These are phyloP conservation scores for Megacollybia marginata DNA, from an alignment of 768 basidiomycete species.

Conservation along the genomic window DNA sequence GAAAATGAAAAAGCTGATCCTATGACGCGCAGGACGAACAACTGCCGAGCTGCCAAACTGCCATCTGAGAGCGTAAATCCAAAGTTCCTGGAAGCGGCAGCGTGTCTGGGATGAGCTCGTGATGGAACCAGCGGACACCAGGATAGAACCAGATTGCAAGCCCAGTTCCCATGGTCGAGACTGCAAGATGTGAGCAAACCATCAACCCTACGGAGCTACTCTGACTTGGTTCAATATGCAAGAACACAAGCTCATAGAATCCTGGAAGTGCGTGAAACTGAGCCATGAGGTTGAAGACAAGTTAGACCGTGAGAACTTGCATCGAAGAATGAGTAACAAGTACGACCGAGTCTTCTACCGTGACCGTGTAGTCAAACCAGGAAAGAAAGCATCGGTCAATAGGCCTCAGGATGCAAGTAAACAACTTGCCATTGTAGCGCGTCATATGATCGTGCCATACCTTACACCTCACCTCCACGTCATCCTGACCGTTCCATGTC, in stretches of 20 bases:
- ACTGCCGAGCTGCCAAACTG: conserved; percentile 54
- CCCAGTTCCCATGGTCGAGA: conserved; percentile 43
- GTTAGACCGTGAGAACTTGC: neutral
- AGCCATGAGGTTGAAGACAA: neutral
- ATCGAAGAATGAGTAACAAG: neutral
- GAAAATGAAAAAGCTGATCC: neutral
- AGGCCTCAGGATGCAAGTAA: too few species aligned
- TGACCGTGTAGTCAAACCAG: too few species aligned
- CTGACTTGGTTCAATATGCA: conserved; percentile 52
- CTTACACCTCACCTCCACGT: too few species aligned
- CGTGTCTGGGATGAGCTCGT: conserved; percentile 41
- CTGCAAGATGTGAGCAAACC: conserved; percentile 17
- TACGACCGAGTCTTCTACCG: too few species aligned
- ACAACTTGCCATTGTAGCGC: too few species aligned
- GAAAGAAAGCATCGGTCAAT: too few species aligned
- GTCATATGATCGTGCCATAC: too few species aligned
- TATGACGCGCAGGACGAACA: conserved; percentile 27
- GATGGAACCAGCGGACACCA: conserved; percentile 54
- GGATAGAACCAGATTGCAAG: conserved; percentile 42
- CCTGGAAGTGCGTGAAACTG: conserved; percentile 48
- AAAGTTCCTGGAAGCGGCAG: conserved; percentile 18
- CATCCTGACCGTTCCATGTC: too few species aligned
- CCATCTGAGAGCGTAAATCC: conserved; percentile 44
- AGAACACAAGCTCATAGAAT: conserved; percentile 46
- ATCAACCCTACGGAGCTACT: neutral